Evolutionary conservation across 768 basidiomycete genomes (phyloP).

Genomic region (Rhodotorula kratochvilovae): DNA sequence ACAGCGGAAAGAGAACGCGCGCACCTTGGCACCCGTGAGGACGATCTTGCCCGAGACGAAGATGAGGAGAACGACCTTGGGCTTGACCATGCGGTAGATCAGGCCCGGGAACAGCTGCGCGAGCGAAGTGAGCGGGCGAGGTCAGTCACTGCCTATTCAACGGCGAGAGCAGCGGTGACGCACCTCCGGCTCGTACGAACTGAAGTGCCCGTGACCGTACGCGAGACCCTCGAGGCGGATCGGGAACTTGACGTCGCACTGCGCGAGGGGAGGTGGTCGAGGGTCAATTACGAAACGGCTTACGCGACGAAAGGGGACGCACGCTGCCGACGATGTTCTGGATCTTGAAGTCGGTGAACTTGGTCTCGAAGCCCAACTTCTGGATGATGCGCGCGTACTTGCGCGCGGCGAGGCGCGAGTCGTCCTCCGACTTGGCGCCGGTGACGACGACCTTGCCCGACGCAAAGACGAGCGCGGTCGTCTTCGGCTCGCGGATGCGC

Average conservation of each 20-base stretch:
- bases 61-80: constrained; percentile 95
- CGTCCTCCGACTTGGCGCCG: constrained; percentile 97
- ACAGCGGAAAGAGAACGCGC: background rate
- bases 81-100: constrained; percentile 99
- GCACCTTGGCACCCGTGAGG: constrained; percentile 96
- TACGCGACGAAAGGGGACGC: background rate
- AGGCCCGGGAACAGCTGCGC: constrained; percentile 90
- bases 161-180: background rate
- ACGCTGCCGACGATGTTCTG: constrained; percentile 92
- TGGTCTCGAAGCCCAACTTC: constrained; percentile 98
- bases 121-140: constrained; percentile 3
- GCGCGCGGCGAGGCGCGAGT: constrained; percentile 89
- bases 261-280: background rate
- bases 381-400: constrained; percentile 99
- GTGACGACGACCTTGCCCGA: constrained; percentile 99
- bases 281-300: background rate
- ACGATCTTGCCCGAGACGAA: constrained; percentile 99
- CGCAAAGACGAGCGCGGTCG: constrained; percentile 97
- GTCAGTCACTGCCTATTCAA: background rate
- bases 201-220: constrained; percentile 73
- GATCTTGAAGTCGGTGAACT: constrained; percentile 99
- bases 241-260: constrained; percentile 96
- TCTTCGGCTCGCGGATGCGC: constrained; percentile 99
- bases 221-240: constrained; percentile 95
- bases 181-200: constrained; percentile 33